These are phyloP conservation scores for Ciborinia camelliae DNA, from an alignment of 2,329 filamentous ascomycete species.

Conservation along the genomic window DNA sequence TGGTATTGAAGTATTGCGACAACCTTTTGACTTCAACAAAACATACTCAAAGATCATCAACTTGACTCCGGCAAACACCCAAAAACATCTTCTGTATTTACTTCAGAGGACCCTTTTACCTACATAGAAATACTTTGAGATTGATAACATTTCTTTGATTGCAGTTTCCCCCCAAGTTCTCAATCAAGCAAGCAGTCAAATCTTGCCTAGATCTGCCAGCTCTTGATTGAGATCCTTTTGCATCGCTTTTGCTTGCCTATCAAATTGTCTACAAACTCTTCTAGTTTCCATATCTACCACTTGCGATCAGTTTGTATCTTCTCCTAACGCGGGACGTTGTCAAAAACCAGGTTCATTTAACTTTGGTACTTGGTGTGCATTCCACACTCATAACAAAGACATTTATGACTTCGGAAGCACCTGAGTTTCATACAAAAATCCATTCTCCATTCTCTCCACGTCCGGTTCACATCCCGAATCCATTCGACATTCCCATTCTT, in stretches of 20 bases:
- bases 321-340: not conserved
- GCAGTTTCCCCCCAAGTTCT: constrained; percentile 2
- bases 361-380: constrained; percentile 12
- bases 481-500: constrained; percentile 65
- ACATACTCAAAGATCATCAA: not conserved
- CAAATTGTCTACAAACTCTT: not conserved
- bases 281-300: not conserved
- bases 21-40: not conserved
- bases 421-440: constrained; percentile 61
- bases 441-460: constrained; percentile 69
- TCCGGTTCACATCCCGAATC: constrained; percentile 64
- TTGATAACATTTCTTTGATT: not conserved
- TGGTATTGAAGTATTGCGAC: constrained; percentile 13
- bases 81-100: not conserved
- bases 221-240: not conserved
- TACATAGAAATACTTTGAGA: not conserved
- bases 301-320: constrained; percentile 15
- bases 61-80: not conserved
- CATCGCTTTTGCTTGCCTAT: constrained; percentile 4
- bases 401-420: constrained; percentile 41
- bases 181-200: not conserved
- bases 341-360: not conserved
- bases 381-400: constrained; percentile 17
- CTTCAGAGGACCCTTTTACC: not conserved
- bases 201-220: not conserved